These are phyloP conservation scores for Aspergillus udagawae DNA, from an alignment of 2,329 filamentous ascomycete species.

Conservation along the genomic window DNA sequence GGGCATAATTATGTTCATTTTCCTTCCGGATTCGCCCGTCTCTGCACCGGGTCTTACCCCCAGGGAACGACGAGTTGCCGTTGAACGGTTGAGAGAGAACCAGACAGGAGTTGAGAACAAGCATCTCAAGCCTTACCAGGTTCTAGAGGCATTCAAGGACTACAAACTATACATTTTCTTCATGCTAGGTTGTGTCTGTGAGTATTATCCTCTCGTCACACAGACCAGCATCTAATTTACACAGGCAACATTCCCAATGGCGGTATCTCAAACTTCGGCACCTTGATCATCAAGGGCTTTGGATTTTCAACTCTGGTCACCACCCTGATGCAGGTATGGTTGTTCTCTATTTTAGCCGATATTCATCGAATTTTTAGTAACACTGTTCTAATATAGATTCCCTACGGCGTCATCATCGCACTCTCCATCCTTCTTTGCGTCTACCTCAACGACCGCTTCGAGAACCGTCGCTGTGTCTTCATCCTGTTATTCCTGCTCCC, in stretches of 20 bases:
- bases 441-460: conserved; percentile 46
- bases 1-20: conserved; percentile 55
- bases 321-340: conserved; percentile 46
- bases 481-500: conserved; percentile 56
- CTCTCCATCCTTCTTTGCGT: conserved; percentile 49
- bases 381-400: conserved; percentile 31
- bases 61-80: conserved; percentile 52
- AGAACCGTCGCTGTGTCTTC: conserved; percentile 50
- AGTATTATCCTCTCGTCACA: conserved; percentile 4
- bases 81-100: conserved; percentile 53
- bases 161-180: conserved; percentile 59
- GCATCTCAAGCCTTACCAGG: conserved; percentile 51
- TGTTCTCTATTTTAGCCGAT: background rate
- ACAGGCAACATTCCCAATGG: conserved; percentile 52
- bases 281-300: conserved; percentile 56
- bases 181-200: conserved; percentile 45
- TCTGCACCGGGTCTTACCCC: conserved; percentile 50
- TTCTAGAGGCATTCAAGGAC: conserved; percentile 54
- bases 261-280: conserved; percentile 57
- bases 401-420: conserved; percentile 48
- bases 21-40: conserved; percentile 56
- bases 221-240: background rate
- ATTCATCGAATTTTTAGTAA: background rate
- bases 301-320: conserved; percentile 54
- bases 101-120: conserved; percentile 59